phyloP scores from a whole-genome alignment of 257 asterid species.

The Primulina tabacum region DNA sequence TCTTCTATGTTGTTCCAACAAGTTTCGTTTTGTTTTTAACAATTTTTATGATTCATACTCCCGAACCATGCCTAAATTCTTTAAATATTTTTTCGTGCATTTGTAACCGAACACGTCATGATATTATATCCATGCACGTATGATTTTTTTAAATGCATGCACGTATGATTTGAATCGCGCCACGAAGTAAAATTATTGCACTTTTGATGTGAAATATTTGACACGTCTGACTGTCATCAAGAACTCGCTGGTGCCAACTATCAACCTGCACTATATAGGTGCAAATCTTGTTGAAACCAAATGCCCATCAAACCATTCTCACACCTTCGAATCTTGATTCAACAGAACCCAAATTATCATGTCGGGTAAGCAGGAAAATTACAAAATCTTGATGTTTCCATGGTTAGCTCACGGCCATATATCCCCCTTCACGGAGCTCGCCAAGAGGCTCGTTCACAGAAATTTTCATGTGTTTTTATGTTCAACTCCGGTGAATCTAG shows the following conservation, averaged over 20 bases:
- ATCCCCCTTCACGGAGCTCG: conserved; percentile 24
- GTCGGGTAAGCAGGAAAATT: neutral
- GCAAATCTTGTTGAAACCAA: neutral
- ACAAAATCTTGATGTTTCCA: conserved; percentile 19
- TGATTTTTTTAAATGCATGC: too few species aligned
- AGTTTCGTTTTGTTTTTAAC: too few species aligned
- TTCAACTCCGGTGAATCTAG: conserved; percentile 18
- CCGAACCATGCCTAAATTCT: neutral
- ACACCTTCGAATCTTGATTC: too few species aligned
- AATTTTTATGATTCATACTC: too few species aligned
- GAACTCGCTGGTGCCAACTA: neutral
- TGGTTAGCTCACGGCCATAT: conserved; percentile 9
- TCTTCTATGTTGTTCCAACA: too few species aligned
- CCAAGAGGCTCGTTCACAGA: conserved; percentile 14
- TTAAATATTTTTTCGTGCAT: neutral
- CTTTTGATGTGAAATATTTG: too few species aligned
- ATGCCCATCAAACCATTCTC: too few species aligned
- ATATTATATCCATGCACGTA: too few species aligned
- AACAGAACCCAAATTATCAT: neutral
- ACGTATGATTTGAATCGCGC: neutral
- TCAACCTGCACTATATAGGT: neutral
- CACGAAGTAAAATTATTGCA: neutral
- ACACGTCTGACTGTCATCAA: neutral
- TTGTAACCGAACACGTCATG: neutral
- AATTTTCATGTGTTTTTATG: conserved; percentile 8